phyloP scores from a whole-genome alignment of 352 stramenopile species.

The Saprolegnia diclina region DNA sequence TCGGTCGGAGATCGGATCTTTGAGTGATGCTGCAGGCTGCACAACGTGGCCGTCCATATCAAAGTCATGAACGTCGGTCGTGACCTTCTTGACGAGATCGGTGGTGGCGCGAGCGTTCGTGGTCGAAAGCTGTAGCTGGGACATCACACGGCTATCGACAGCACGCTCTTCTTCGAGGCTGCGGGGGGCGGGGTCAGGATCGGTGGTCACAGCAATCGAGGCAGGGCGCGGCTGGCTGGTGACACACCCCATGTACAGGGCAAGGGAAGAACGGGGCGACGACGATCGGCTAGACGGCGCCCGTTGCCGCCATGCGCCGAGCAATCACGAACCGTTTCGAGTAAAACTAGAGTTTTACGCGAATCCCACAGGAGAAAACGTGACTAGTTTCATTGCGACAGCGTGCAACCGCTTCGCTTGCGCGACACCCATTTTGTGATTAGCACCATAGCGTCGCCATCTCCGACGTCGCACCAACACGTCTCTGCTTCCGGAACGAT shows the following conservation, averaged over 20 bases:
- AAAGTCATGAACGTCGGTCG: not conserved
- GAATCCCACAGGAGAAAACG: no score
- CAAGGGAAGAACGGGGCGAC: not conserved
- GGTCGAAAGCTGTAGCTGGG: not conserved
- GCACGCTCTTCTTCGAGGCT: not conserved
- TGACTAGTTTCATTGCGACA: no score
- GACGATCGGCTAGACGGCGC: not conserved
- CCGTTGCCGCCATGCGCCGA: not conserved
- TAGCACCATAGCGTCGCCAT: no score
- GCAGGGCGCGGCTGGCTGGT: not conserved
- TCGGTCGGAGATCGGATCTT: not conserved
- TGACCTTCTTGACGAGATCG: not conserved
- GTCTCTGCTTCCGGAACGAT: no score
- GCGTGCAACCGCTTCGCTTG: no score
- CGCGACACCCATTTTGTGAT: no score
- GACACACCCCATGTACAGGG: not conserved
- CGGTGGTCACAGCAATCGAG: not conserved
- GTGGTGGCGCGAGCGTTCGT: not conserved
- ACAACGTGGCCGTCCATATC: not conserved
- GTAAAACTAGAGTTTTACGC: no score
- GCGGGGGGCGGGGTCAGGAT: not conserved
- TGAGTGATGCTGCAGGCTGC: slow-evolving; percentile 4
- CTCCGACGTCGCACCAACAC: no score
- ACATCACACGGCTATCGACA: not conserved
- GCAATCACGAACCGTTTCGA: no score